Conservation (phyloP, 176 grass and related monocot genomes). For the Paspalum notatum region DNA sequence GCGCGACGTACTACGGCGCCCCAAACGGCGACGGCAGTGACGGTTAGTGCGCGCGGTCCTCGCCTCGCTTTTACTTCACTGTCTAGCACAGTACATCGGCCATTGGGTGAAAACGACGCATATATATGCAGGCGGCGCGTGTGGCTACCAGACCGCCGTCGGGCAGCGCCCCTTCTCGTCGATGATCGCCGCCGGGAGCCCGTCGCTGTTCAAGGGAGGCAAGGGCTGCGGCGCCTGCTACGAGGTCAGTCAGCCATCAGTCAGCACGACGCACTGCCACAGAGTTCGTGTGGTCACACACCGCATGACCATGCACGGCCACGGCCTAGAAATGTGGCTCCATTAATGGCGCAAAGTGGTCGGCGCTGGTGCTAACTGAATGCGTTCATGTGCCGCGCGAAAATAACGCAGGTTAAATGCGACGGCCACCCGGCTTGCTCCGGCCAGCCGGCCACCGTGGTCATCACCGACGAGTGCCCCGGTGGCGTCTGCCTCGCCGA, state of each 20-base stretch:
- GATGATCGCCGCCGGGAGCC: constrained; percentile 68
- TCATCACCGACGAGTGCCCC: constrained; percentile 75
- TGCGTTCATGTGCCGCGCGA: constrained; percentile 34
- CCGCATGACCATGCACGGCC: not conserved
- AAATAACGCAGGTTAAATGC: constrained; percentile 80
- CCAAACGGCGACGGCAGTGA: constrained; percentile 84
- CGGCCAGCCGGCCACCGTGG: constrained; percentile 66
- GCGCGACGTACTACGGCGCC: constrained; percentile 86
- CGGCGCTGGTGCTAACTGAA: constrained; percentile 47
- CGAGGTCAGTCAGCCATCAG: constrained; percentile 59
- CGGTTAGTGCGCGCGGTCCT: constrained; percentile 45
- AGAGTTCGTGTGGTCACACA: constrained; percentile 34
- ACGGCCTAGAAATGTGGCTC: not conserved
- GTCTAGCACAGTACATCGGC: not conserved
- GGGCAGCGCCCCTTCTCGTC: constrained; percentile 64
- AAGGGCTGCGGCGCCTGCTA: constrained; percentile 94
- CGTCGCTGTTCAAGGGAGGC: constrained; percentile 71
- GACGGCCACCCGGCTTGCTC: constrained; percentile 54
- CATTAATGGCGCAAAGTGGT: constrained; percentile 39
- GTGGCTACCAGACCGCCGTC: constrained; percentile 74
- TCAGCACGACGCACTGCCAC: not conserved
- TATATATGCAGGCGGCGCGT: constrained; percentile 71
- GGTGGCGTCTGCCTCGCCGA: constrained; percentile 46
- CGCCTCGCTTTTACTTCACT: not conserved
- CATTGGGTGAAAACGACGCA: not conserved